phyloP scores from a whole-genome alignment of 768 basidiomycete species.

The Pleurotus sapidus region DNA sequence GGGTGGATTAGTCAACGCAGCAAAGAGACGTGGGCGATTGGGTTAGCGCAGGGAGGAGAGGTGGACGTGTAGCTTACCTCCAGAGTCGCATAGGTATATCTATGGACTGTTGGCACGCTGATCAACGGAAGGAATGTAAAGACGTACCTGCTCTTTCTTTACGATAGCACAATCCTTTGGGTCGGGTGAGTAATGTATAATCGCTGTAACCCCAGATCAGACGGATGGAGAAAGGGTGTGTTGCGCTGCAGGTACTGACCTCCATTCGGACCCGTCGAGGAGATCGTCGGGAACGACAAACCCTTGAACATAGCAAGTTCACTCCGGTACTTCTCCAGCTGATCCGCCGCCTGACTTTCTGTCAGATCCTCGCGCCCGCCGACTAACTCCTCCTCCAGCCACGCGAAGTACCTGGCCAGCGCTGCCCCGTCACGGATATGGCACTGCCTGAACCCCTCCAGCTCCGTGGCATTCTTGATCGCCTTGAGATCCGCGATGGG shows the following conservation, averaged over 20 bases:
- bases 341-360: slow-evolving; percentile 78
- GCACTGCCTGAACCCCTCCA: slow-evolving; percentile 85
- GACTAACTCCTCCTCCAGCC: slow-evolving; percentile 84
- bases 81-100: slow-evolving; percentile 53
- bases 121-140: not conserved
- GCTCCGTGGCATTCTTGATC: slow-evolving; percentile 76
- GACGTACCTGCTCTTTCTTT: slow-evolving; percentile 48
- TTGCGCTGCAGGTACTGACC: slow-evolving; percentile 43
- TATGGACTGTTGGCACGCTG: slow-evolving; percentile 9
- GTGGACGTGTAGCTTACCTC: slow-evolving; percentile 37
- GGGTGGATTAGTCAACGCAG: not conserved
- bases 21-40: too few relatives aligned
- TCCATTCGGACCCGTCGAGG: slow-evolving; percentile 88
- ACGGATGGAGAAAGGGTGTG: not conserved
- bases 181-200: slow-evolving; percentile 92
- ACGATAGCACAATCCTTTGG: slow-evolving; percentile 71
- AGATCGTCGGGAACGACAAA: slow-evolving; percentile 90
- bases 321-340: slow-evolving; percentile 81
- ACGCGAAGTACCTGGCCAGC: slow-evolving; percentile 86
- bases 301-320: slow-evolving; percentile 81
- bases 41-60: too few relatives aligned
- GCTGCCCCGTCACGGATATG: slow-evolving; percentile 92
- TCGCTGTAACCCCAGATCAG: slow-evolving; percentile 42
- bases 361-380: slow-evolving; percentile 53
- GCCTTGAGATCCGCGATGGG: slow-evolving; percentile 79